phyloP scores from a whole-genome alignment of 352 stramenopile species.

The Pythium coloratum region DNA sequence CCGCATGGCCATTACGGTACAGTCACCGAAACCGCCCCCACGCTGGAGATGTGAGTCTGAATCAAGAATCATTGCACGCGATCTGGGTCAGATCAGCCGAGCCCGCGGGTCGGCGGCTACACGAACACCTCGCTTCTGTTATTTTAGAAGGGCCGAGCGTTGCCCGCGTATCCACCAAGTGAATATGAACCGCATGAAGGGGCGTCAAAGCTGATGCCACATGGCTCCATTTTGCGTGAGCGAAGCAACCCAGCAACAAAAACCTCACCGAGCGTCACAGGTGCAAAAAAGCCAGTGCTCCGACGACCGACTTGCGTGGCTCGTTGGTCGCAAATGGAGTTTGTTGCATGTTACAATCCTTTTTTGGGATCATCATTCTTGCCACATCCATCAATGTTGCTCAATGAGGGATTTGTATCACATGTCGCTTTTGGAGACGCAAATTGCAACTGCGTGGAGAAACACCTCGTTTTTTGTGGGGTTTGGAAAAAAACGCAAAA shows the following conservation, averaged over 20 bases:
- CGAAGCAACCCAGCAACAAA: neutral
- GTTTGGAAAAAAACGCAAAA: constrained; percentile 24
- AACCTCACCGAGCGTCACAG: constrained; percentile 11
- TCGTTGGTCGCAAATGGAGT: neutral
- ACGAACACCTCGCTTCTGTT: neutral
- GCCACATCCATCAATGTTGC: neutral
- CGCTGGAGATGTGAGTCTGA: neutral
- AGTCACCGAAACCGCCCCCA: constrained; percentile 1
- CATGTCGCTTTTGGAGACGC: constrained; percentile 3
- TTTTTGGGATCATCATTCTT: neutral
- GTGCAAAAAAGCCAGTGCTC: constrained; percentile 24
- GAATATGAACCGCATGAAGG: constrained; percentile 11
- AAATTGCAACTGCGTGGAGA: constrained; percentile 16
- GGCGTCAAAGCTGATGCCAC: constrained; percentile 13
- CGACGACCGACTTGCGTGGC: neutral
- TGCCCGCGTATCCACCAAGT: neutral
- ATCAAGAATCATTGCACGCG: neutral
- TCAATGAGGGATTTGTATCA: constrained; percentile 2
- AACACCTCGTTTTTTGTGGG: constrained; percentile 17
- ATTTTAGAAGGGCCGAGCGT: neutral
- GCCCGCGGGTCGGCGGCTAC: neutral
- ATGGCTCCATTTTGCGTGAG: constrained; percentile 25
- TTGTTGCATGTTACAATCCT: constrained; percentile 5
- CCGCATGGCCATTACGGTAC: neutral
- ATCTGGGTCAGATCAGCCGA: neutral